A percentile compares a stretch with the other conserved stretches of the same genome.
Evolutionary conservation across 169 alveolate genomes (phyloP).

Genomic region (Perkinsus chesapeaki): DNA sequence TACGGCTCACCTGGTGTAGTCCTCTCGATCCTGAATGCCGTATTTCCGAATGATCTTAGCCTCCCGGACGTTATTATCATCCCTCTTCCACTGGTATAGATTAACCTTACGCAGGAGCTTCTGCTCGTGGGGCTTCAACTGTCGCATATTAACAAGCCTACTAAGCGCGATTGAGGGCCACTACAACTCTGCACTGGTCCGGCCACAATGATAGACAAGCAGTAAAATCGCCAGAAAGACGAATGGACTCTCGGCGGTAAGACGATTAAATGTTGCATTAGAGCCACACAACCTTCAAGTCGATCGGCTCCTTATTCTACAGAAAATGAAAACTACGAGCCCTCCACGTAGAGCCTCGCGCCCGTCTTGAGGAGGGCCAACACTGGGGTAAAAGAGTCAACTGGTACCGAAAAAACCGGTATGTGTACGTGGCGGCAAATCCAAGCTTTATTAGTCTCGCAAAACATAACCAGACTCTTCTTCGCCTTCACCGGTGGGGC

Average conservation of each 20-base stretch:
- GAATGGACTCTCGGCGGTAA: neutral
- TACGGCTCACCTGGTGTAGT: conserved; percentile 69
- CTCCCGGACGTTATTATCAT: conserved; percentile 75
- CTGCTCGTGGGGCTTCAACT: conserved; percentile 94
- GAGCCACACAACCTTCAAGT: neutral
- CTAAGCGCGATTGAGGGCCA: neutral
- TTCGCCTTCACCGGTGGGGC: neutral
- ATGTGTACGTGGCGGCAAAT: neutral
- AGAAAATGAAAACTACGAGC: neutral
- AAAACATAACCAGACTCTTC: neutral
- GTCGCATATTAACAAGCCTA: conserved; percentile 73
- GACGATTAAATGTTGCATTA: neutral
- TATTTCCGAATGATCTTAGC: conserved; percentile 82
- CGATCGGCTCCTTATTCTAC: neutral
- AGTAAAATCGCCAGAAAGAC: neutral
- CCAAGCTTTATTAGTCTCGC: neutral
- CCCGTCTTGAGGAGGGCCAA: neutral
- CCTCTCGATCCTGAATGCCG: conserved; percentile 93
- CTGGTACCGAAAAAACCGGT: neutral
- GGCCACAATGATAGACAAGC: neutral
- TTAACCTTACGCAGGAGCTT: conserved; percentile 90
- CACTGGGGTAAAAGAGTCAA: neutral
- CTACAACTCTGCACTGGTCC: neutral
- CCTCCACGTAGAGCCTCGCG: neutral
- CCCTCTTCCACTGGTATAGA: conserved; percentile 91